These are phyloP conservation scores for Aureobasidium sp. DNA, from an alignment of 2,329 filamentous ascomycete genomes.

Conservation along the genomic window DNA sequence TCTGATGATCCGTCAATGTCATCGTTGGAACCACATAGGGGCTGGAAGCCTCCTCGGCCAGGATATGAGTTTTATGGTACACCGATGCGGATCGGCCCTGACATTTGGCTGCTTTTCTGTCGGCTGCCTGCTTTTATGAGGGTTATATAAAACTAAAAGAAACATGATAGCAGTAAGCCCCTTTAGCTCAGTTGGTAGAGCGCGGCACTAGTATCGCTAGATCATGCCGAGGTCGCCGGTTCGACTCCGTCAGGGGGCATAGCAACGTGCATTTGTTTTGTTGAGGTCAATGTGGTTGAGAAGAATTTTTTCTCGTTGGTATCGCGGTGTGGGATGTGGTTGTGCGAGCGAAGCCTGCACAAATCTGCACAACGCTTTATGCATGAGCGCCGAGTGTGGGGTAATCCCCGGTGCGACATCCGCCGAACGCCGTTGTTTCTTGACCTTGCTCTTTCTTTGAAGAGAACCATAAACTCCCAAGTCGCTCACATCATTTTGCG, in stretches of 20 bases:
- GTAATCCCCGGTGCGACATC: not conserved
- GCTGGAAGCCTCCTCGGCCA: too few relatives aligned
- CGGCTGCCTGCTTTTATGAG: too few relatives aligned
- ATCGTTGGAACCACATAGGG: too few relatives aligned
- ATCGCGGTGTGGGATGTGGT: not conserved
- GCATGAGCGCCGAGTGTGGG: not conserved
- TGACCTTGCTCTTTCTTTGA: not conserved
- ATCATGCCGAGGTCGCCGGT: conserved; percentile 12
- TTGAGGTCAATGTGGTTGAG: not conserved
- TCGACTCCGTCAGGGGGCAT: conserved; percentile 13
- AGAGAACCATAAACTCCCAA: too few relatives aligned
- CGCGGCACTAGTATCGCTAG: conserved; percentile 9
- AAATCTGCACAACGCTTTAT: not conserved
- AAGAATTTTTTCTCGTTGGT: not conserved
- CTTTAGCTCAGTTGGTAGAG: conserved; percentile 15
- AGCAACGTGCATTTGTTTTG: not conserved
- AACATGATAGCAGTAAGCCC: too few relatives aligned
- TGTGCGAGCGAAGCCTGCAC: not conserved
- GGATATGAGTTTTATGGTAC: too few relatives aligned
- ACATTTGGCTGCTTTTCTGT: too few relatives aligned
- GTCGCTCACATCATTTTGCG: too few relatives aligned
- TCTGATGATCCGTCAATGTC: too few relatives aligned
- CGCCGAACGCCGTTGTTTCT: not conserved
- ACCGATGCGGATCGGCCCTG: too few relatives aligned
- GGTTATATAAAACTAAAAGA: too few relatives aligned